These are phyloP conservation scores for Plasmodium coatneyi DNA, from an alignment of 169 alveolate genomes.

Conservation along the genomic window DNA sequence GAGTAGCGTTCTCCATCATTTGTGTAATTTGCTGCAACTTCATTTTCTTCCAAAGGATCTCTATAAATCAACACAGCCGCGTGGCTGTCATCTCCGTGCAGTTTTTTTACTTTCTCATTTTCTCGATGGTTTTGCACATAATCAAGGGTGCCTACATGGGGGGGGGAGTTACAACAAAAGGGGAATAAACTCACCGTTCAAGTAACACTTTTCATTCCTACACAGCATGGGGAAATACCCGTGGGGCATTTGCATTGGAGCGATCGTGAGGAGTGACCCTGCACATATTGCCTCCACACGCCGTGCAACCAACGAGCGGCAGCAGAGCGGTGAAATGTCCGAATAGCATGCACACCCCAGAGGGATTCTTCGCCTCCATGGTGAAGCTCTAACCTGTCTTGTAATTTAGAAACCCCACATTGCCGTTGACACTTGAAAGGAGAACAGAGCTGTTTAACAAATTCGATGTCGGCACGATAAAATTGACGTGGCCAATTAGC, in stretches of 20 bases:
- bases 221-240: background rate
- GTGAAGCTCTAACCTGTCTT: slow-evolving; percentile 49
- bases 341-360: background rate
- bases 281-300: background rate
- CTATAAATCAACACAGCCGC: slow-evolving; percentile 36
- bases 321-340: background rate
- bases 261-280: background rate
- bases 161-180: background rate
- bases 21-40: background rate
- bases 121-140: slow-evolving; percentile 33
- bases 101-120: slow-evolving; percentile 50
- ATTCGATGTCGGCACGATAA: slow-evolving; percentile 49
- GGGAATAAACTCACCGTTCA: background rate
- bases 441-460: slow-evolving; percentile 21
- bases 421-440: slow-evolving; percentile 57
- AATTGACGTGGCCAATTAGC: slow-evolving; percentile 64
- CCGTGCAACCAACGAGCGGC: background rate
- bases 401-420: slow-evolving; percentile 62
- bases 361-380: background rate
- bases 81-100: slow-evolving; percentile 36
- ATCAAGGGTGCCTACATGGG: slow-evolving; percentile 20
- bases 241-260: background rate
- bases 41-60: background rate
- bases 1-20: slow-evolving; percentile 14
- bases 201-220: background rate